A percentile compares a stretch with the other conserved stretches of the same genome.
phyloP scores from a whole-genome alignment of 768 basidiomycete species.

The Tulasnella calospora region DNA sequence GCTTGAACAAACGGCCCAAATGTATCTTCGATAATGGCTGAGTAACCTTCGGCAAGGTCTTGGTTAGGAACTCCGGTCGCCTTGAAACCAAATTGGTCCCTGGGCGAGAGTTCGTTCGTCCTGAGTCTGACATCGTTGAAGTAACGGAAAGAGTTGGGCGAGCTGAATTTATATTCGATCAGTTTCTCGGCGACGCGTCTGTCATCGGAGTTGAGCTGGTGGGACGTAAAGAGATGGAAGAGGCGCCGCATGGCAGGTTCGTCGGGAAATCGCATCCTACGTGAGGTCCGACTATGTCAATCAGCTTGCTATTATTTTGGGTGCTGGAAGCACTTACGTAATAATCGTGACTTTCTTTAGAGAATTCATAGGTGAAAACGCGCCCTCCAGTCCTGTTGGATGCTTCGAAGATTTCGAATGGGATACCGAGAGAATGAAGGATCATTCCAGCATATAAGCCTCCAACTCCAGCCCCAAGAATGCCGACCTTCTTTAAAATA shows the following conservation, averaged over 20 bases:
- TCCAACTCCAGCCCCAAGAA: slow-evolving; percentile 38
- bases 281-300: not conserved
- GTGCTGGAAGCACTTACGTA: slow-evolving; percentile 30
- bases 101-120: not conserved
- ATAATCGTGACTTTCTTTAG: slow-evolving; percentile 35
- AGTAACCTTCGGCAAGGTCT: not conserved
- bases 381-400: slow-evolving; percentile 43
- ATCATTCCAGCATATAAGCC: slow-evolving; percentile 47
- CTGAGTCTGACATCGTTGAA: not conserved
- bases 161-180: not conserved
- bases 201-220: not conserved
- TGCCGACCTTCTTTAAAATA: slow-evolving; percentile 32
- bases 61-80: not conserved
- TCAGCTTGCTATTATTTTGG: not conserved
- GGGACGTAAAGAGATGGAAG: slow-evolving; percentile 27
- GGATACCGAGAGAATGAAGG: slow-evolving; percentile 41
- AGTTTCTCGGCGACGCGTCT: not conserved
- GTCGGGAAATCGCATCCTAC: slow-evolving; percentile 30
- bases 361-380: slow-evolving; percentile 44
- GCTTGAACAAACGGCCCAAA: not conserved
- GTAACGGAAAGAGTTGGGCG: not conserved
- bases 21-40: not conserved
- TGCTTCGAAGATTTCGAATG: slow-evolving; percentile 48
- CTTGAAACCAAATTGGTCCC: not conserved
- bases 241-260: slow-evolving; percentile 27